A percentile compares a stretch with the other conserved stretches of the same genome.
These are phyloP conservation scores for Mimosa pudica DNA, from an alignment of 306 rosid genomes.

Conservation along the genomic window DNA sequence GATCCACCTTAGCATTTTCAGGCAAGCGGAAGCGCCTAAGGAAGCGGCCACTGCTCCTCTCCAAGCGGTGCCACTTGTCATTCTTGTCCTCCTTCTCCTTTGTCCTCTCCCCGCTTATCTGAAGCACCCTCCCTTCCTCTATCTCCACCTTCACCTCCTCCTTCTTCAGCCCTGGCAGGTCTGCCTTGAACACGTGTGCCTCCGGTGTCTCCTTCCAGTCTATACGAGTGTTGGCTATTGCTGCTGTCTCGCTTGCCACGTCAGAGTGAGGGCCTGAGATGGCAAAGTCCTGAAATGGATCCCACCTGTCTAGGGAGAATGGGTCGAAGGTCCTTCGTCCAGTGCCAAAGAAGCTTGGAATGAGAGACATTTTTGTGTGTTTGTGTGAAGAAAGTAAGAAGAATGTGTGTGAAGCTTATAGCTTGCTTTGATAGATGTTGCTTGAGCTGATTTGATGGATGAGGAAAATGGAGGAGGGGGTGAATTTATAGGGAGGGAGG, in stretches of 20 bases:
- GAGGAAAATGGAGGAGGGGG: background rate
- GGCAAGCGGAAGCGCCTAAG: constrained; percentile 47
- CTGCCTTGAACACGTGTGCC: constrained; percentile 47
- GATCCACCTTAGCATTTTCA: constrained; percentile 41
- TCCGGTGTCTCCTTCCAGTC: constrained; percentile 53
- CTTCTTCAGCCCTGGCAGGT: constrained; percentile 43
- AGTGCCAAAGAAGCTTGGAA: constrained; percentile 47
- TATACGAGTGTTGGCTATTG: constrained; percentile 36
- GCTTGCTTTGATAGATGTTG: background rate
- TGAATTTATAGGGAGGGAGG: background rate
- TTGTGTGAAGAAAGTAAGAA: too few relatives aligned
- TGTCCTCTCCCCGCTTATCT: constrained; percentile 45
- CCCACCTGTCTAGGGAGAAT: constrained; percentile 42
- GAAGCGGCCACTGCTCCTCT: constrained; percentile 43
- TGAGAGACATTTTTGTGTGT: constrained; percentile 30
- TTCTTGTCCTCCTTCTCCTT: constrained; percentile 45
- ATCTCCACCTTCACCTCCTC: constrained; percentile 49
- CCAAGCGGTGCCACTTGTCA: constrained; percentile 45
- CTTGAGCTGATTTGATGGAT: background rate
- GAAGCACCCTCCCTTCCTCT: constrained; percentile 39
- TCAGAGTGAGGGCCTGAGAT: background rate
- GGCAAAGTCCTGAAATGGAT: constrained; percentile 37
- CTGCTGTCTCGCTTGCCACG: constrained; percentile 5
- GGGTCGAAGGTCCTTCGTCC: constrained; percentile 49
- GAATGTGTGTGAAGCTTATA: too few relatives aligned